Evolutionary conservation across 2,329 filamentous ascomycete species (phyloP), one percentile per base, ranked within the genome.

Genomic region (Amauroascus verrucosus): DNA sequence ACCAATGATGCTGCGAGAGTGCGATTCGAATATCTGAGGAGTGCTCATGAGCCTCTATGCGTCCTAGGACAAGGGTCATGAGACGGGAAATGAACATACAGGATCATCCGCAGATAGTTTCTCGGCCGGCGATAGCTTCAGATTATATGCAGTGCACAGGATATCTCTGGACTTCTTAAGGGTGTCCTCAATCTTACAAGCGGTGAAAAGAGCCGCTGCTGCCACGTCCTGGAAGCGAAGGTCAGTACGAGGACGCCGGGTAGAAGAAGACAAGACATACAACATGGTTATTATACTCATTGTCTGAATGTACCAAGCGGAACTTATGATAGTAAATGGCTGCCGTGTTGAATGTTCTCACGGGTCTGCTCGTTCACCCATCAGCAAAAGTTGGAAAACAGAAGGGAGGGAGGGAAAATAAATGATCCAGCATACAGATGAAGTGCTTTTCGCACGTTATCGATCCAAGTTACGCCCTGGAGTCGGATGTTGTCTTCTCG

Each of bases 121-220:
- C 70, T 88, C 77, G 69, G 86, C 67, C 71, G 84, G 60, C 63
- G 80, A 65, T 70, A 75, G 79, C 70, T 89, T 93, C 35, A 95
- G 73, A 64, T 95, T 96, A 70, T 91, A 88, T 22, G 88, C 85
- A 0, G 90, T 89, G 55, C 88, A 94, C 14, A 97, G 76, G 57
- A 98, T 94, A 58, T 98, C 93, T 54, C 81, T 83, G 2, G 88
- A 95, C 74, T 97, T 97, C 72, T 98, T 98, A 60, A 96, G 80
- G 0, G 93, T 98, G 68, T 98, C 93, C 70, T 98, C 93, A 44
- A 94, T 89, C 73, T 98, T 98, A 76, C 91, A 97, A 1, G 90
- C 90, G 2, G 90, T 86, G 64, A 97, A 91, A 7, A 98, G 75
- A 22, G 88, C 85, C 0, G 93, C 88, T 6, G 93, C 81, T 0